Base-by-base conservation (phyloP, 2,329 filamentous ascomycete species). In the Colletotrichum simmondsii region DNA sequence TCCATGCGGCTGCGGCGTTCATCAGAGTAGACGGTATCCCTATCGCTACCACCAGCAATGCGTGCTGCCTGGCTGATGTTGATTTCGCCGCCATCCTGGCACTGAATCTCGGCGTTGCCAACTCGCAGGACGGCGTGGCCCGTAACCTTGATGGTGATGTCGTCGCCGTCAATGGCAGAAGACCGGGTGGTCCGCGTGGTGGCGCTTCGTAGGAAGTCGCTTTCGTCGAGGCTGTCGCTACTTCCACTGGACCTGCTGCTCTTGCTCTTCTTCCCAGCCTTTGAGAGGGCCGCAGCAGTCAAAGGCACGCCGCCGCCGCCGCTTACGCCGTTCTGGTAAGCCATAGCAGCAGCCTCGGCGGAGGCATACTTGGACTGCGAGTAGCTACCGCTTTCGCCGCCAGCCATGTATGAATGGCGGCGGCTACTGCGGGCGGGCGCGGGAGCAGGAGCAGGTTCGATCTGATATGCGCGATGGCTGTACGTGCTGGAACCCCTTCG, bases 211-310 rank as follows among this genome's bases (percentile, higher is more conserved):
- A 86, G 87, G 79, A 88, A 91, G 68, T 92, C 90, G 80, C 90
- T 92, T 70, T 92, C 90, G 76, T 92, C 91, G 56, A 85, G 89
- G 78, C 90, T 92, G 26, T 80, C 86, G 74, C 86, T 91, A 84
- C 87, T 91, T 75, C 87, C 87, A 65, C 86, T 91, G 52, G 87
- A 91, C 28, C 86, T 86, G 77, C 87, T 90, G 82, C 86, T 90
- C 26, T 83, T 81, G 74, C 82, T 85, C 66, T 78, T 80, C 77
- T 84, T 86, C 74, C 81, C 85, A 32, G 84, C 87, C 78, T 85
- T 88, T 75, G 84, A 87, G 30, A 92, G 83, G 14, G 84, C 82
- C 69, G 91, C 90, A 2, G 86, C 87, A 4, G 91, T 92, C 68
- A 92, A 79, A 2, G 86, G 85, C 66, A 87, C 77, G 49, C 80